phyloP scores from a whole-genome alignment of 768 basidiomycete genomes.

The Suillus lakei region DNA sequence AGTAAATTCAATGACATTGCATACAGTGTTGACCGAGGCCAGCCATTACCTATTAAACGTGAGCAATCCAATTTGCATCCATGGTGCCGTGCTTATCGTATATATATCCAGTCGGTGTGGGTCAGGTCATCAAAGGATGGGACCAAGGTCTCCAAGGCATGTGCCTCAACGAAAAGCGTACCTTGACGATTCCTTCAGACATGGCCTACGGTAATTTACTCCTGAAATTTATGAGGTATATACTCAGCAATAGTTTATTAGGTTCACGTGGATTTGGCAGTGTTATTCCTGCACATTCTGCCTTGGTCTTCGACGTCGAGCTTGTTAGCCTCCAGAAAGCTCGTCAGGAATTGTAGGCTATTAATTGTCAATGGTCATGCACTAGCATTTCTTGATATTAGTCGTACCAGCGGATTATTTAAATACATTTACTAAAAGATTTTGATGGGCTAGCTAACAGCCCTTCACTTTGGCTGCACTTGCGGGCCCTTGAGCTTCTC shows the following conservation, averaged over 20 bases:
- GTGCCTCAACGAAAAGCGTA: conserved; percentile 89
- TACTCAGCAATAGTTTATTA: conserved; percentile 29
- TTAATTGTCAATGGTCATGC: neutral
- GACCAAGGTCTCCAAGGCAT: conserved; percentile 83
- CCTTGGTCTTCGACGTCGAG: conserved; percentile 87
- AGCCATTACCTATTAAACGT: conserved; percentile 82
- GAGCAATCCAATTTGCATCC: conserved; percentile 26
- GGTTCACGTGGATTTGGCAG: conserved; percentile 76
- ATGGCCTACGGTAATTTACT: conserved; percentile 79
- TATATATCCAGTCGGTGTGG: conserved; percentile 61
- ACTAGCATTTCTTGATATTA: neutral
- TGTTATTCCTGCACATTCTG: conserved; percentile 79
- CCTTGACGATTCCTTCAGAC: conserved; percentile 79
- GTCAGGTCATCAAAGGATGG: conserved; percentile 88
- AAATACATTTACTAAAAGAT: too few relatives aligned
- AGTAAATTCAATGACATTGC: neutral
- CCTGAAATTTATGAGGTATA: neutral
- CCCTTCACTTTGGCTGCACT: conserved; percentile 22
- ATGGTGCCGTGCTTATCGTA: conserved; percentile 5
- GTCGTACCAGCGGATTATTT: neutral
- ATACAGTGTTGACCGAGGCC: conserved; percentile 68
- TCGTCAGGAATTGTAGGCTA: conserved; percentile 59
- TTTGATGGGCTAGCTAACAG: neutral
- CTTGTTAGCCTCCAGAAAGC: conserved; percentile 63
- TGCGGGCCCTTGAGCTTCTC: conserved; percentile 69